Evolutionary conservation across 306 rosid genomes (phyloP).

Genomic region (Arachis hypogaea): DNA sequence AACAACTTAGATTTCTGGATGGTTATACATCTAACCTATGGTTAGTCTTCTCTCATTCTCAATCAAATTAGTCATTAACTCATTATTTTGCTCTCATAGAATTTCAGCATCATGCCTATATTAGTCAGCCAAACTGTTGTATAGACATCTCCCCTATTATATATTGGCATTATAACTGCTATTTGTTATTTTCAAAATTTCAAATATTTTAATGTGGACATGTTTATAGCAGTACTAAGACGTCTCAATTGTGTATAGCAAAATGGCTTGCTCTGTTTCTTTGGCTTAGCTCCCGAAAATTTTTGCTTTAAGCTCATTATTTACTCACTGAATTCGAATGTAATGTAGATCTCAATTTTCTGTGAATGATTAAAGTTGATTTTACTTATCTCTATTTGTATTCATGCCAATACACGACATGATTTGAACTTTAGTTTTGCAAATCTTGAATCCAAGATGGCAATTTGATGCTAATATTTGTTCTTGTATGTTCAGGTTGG

Average conservation of each 20-base stretch:
- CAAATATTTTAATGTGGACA: background rate
- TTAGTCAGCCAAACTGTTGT: too few species aligned
- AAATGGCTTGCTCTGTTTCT: slow-evolving; percentile 16
- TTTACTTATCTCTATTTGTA: slow-evolving; percentile 16
- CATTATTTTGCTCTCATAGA: too few species aligned
- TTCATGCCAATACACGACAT: background rate
- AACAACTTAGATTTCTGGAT: too few species aligned
- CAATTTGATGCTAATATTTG: slow-evolving; percentile 24
- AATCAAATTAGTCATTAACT: too few species aligned
- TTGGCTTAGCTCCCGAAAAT: slow-evolving; percentile 22
- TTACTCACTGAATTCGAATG: slow-evolving; percentile 3
- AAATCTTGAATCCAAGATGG: slow-evolving; percentile 28
- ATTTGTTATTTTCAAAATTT: background rate
- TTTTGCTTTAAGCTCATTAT: slow-evolving; percentile 8
- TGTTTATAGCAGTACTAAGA: slow-evolving; percentile 13
- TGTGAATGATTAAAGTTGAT: slow-evolving; percentile 12
- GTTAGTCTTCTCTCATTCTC: too few species aligned
- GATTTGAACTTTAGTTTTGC: slow-evolving; percentile 22
- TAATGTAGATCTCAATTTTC: slow-evolving; percentile 1
- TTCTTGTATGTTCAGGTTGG: slow-evolving; percentile 63
- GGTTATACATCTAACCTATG: too few species aligned
- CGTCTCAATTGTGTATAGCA: slow-evolving; percentile 19
- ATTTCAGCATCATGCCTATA: too few species aligned
- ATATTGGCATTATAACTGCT: background rate
- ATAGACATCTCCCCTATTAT: too few species aligned